Evolutionary conservation across 805 yeast species (phyloP).

Genomic region (Candida quercuum): DNA sequence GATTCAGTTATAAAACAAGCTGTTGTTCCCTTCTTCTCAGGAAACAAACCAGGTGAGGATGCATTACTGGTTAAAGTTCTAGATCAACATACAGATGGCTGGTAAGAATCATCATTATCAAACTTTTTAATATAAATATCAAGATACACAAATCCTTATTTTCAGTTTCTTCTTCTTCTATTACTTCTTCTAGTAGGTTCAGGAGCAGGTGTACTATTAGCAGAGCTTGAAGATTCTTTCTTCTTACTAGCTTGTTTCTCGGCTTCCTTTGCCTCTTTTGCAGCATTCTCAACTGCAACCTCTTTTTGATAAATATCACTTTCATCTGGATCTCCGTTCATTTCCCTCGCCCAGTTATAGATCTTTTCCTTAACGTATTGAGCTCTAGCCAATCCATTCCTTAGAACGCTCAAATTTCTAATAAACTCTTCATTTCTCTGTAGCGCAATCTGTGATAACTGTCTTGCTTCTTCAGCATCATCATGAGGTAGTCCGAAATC

Average conservation of each 20-base stretch:
- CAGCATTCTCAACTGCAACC: conserved; percentile 14
- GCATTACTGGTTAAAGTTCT: conserved; percentile 35
- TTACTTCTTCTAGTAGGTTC: conserved; percentile 13
- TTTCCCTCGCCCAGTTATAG: conserved; percentile 80
- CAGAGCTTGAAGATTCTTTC: conserved; percentile 16
- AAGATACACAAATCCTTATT: neutral
- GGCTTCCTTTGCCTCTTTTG: conserved; percentile 22
- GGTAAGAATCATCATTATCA: conserved; percentile 21
- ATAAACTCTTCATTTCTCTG: conserved; percentile 87
- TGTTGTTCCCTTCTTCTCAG: conserved; percentile 43
- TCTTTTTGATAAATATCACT: conserved; percentile 33
- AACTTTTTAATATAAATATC: neutral
- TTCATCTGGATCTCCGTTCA: conserved; percentile 58
- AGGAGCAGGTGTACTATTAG: conserved; percentile 10
- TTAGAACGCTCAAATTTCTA: conserved; percentile 64
- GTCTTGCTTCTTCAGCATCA: conserved; percentile 65
- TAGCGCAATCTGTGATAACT: conserved; percentile 68
- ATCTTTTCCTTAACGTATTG: conserved; percentile 68
- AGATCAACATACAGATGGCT: conserved; percentile 28
- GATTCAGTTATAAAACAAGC: conserved; percentile 44
- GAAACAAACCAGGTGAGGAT: conserved; percentile 6
- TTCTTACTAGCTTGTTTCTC: conserved; percentile 4
- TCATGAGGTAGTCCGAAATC: conserved; percentile 47
- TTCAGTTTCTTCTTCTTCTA: conserved; percentile 13
- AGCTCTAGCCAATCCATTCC: conserved; percentile 75